These are phyloP conservation scores for Voacanga thouarsii DNA, from an alignment of 257 asterid genomes.

Conservation along the genomic window DNA sequence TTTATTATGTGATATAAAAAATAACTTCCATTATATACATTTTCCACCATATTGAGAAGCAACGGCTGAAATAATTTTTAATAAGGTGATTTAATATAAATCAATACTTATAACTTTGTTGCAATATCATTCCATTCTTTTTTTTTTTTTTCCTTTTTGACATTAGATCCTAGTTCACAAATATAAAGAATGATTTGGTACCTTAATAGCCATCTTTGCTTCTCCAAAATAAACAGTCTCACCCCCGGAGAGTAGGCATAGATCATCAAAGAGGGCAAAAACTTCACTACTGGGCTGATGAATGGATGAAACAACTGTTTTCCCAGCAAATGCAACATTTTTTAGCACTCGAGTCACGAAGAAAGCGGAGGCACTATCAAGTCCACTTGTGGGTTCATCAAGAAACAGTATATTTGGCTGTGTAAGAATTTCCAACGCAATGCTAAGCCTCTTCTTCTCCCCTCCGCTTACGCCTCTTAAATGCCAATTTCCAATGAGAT, in stretches of 20 bases:
- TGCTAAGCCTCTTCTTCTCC: slow-evolving; percentile 86
- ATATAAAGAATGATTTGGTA: slow-evolving; percentile 5
- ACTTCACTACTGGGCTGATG: slow-evolving; percentile 98
- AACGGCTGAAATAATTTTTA: too few relatives aligned
- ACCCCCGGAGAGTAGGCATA: slow-evolving; percentile 64
- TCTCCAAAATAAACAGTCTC: slow-evolving; percentile 74
- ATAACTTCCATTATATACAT: too few relatives aligned
- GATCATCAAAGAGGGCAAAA: slow-evolving; percentile 80
- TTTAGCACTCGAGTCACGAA: slow-evolving; percentile 67
- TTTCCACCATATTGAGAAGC: too few relatives aligned
- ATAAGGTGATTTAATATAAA: too few relatives aligned
- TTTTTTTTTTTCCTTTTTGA: too few relatives aligned
- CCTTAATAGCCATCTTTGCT: slow-evolving; percentile 61
- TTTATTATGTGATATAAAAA: too few relatives aligned
- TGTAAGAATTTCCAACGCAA: slow-evolving; percentile 79
- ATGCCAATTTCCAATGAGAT: slow-evolving; percentile 84
- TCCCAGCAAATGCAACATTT: slow-evolving; percentile 53
- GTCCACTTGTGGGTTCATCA: slow-evolving; percentile 89
- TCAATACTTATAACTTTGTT: too few relatives aligned
- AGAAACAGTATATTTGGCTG: slow-evolving; percentile 65
- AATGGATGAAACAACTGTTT: slow-evolving; percentile 71
- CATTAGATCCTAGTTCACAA: too few relatives aligned
- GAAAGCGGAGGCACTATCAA: slow-evolving; percentile 82
- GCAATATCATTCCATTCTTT: too few relatives aligned
- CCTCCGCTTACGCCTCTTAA: slow-evolving; percentile 91